A percentile compares a stretch with the other conserved stretches of the same genome.
phyloP scores from a whole-genome alignment of 2,329 filamentous ascomycete species.

The Pseudocercospora fijiensis region DNA sequence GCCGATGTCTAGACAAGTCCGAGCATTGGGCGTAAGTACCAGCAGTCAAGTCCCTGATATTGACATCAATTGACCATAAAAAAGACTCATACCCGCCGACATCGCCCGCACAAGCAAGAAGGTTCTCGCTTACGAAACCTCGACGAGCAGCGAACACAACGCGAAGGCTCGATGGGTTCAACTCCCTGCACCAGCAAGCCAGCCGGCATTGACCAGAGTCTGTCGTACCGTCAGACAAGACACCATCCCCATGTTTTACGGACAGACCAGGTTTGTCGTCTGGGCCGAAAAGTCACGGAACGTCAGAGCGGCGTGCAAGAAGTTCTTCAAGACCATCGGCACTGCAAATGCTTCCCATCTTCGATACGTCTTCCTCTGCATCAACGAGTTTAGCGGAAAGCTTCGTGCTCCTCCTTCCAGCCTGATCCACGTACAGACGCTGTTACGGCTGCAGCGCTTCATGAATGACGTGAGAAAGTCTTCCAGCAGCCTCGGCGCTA shows the following conservation, averaged over 20 bases:
- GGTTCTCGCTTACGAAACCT: no score
- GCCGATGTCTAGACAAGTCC: no score
- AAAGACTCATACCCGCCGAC: no score
- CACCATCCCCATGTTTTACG: slow-evolving; percentile 21
- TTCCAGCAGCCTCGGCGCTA: background rate
- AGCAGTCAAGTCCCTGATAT: no score
- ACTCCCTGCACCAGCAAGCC: background rate
- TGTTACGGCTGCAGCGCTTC: background rate
- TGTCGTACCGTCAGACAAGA: slow-evolving; percentile 17
- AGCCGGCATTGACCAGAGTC: slow-evolving; percentile 18
- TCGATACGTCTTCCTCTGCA: no score
- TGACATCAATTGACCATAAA: no score
- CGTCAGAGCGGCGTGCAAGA: background rate
- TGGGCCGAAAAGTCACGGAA: background rate
- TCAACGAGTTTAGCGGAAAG: no score
- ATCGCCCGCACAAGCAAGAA: no score
- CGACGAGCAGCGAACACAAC: no score
- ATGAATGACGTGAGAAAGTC: background rate
- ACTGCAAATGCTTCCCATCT: no score
- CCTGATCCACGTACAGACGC: background rate
- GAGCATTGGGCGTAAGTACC: no score
- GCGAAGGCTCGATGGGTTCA: background rate
- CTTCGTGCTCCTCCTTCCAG: no score
- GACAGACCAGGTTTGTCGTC: slow-evolving; percentile 15
- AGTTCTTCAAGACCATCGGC: background rate